Evolutionary conservation across 495 filamentous ascomycete genomes (phyloP).

Genomic region (Podospora anserina): DNA sequence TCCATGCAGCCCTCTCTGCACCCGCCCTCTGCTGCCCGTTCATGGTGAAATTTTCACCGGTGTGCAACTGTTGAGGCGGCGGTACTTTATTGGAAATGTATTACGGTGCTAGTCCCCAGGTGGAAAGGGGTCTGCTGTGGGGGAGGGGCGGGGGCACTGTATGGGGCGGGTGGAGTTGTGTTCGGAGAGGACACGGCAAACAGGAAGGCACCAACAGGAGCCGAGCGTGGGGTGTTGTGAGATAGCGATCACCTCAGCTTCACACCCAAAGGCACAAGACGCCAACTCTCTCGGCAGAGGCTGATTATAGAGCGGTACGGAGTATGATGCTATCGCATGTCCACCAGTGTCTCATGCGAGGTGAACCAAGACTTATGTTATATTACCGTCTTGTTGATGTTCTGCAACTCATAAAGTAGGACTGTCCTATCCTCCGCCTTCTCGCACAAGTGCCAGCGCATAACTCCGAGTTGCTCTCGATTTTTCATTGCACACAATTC

Average conservation of each 20-base stretch:
- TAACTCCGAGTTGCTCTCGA: background rate
- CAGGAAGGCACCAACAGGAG: background rate
- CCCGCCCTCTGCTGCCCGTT: background rate
- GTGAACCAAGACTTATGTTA: background rate
- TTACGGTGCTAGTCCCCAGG: background rate
- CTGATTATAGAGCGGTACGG: background rate
- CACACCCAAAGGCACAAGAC: constrained; percentile 7
- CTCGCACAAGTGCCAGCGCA: background rate
- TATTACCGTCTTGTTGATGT: background rate
- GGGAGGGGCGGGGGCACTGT: background rate
- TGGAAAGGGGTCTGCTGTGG: background rate
- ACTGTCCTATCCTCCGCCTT: background rate
- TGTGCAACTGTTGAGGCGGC: background rate
- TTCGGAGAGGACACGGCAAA: constrained; percentile 1
- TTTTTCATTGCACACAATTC: background rate
- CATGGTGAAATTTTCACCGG: background rate
- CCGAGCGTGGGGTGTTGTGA: constrained; percentile 11
- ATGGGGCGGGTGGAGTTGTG: constrained; percentile 1
- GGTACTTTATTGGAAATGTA: constrained; percentile 10
- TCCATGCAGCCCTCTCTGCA: background rate
- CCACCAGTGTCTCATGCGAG: background rate
- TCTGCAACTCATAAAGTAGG: background rate
- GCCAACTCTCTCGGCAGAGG: background rate
- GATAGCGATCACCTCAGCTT: constrained; percentile 10
- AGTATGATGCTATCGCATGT: background rate